Evolutionary conservation across 331 rosid species (phyloP).

Genomic region (Saraca asoca): DNA sequence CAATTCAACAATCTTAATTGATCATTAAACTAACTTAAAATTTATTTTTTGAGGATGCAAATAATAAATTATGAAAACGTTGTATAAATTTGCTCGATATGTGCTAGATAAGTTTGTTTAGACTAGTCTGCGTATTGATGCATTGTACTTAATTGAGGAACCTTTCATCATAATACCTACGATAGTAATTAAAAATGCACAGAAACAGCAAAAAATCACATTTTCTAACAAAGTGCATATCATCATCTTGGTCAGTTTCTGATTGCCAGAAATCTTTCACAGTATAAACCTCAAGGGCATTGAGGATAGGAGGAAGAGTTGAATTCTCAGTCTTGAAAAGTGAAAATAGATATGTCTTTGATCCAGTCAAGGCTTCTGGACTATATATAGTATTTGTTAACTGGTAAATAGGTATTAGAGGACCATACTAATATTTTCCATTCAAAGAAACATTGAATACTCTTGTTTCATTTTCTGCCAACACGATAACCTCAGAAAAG

Average conservation of each 20-base stretch:
- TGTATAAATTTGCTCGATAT: too few species aligned
- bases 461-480: slow-evolving; percentile 38
- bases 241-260: slow-evolving; percentile 52
- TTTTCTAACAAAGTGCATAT: slow-evolving; percentile 30
- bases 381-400: not conserved
- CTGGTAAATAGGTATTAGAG: slow-evolving; percentile 24
- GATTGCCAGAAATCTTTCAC: slow-evolving; percentile 22
- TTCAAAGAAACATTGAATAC: slow-evolving; percentile 32
- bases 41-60: too few species aligned
- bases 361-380: slow-evolving; percentile 2
- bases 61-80: too few species aligned
- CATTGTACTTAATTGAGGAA: too few species aligned
- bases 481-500: slow-evolving; percentile 36
- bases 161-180: too few species aligned
- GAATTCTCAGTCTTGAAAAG: slow-evolving; percentile 23
- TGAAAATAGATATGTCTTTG: not conserved
- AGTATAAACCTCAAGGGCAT: slow-evolving; percentile 50
- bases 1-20: too few species aligned
- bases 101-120: too few species aligned
- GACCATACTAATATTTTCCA: slow-evolving; percentile 27
- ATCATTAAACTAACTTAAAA: too few species aligned
- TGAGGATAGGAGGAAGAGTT: slow-evolving; percentile 57
- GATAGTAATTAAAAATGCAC: too few species aligned
- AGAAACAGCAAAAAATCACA: not conserved
- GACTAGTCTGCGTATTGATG: too few species aligned